phyloP scores from a whole-genome alignment of 495 filamentous ascomycete species.

The Wilcoxina mikolae region DNA sequence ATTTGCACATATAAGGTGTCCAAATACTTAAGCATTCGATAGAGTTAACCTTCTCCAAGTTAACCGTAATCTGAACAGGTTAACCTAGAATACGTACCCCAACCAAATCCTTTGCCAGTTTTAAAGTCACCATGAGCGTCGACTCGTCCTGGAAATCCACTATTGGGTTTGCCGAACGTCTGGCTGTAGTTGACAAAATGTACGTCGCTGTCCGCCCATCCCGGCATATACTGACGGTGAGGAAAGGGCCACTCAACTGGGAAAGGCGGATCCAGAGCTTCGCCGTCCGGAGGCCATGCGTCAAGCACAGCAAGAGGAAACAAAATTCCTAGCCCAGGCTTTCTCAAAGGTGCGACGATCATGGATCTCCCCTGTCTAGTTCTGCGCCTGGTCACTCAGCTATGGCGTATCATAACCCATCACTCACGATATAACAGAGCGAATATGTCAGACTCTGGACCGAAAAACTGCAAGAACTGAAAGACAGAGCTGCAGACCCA shows the following conservation, averaged over 20 bases:
- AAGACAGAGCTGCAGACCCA: neutral
- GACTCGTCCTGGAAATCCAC: constrained; percentile 15
- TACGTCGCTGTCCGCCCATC: too few species aligned
- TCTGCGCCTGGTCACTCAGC: too few species aligned
- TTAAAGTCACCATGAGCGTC: neutral
- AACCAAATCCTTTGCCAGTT: too few species aligned
- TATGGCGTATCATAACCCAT: constrained; percentile 9
- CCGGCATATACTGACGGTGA: too few species aligned
- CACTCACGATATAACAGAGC: constrained; percentile 15
- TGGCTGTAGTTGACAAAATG: constrained; percentile 31
- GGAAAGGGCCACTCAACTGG: constrained; percentile 20
- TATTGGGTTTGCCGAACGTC: constrained; percentile 18
- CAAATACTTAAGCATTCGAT: too few species aligned
- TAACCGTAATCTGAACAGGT: too few species aligned
- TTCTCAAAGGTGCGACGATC: constrained; percentile 14
- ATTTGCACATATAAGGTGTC: too few species aligned
- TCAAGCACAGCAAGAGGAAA: constrained; percentile 10
- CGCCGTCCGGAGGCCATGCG: constrained; percentile 12
- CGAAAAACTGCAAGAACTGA: constrained; percentile 11
- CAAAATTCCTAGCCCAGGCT: constrained; percentile 12
- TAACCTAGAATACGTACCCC: too few species aligned
- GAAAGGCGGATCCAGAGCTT: constrained; percentile 10
- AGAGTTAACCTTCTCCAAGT: too few species aligned
- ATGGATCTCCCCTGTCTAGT: neutral
- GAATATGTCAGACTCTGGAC: constrained; percentile 17